phyloP scores from a whole-genome alignment of 2,329 filamentous ascomycete species.

The Fusarium sp. region DNA sequence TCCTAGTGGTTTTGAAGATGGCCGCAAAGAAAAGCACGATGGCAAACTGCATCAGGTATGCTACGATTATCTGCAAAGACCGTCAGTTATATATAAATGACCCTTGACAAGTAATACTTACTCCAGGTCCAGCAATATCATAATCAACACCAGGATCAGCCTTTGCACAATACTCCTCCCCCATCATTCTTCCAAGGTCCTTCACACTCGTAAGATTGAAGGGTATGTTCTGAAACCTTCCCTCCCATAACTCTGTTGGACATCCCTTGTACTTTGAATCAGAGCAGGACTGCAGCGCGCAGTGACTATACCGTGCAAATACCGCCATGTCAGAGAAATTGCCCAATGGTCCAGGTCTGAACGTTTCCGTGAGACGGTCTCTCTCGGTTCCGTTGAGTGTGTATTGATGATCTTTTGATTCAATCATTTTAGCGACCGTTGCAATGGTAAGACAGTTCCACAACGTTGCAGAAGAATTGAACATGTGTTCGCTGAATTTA shows the following conservation, averaged over 20 bases:
- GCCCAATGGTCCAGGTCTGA: rapidly evolving
- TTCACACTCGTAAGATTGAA: not conserved
- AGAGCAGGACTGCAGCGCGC: not conserved
- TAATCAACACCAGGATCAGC: slow-evolving; percentile 2
- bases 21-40: not conserved
- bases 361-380: rapidly evolving
- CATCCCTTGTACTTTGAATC: not conserved
- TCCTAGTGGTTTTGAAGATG: not conserved
- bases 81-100: not conserved
- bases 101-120: not conserved
- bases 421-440: not conserved
- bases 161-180: not conserved
- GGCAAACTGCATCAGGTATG: not conserved
- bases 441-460: slow-evolving; percentile 25
- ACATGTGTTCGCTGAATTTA: not conserved
- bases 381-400: not conserved
- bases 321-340: rapidly evolving
- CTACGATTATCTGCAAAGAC: not conserved
- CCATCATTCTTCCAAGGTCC: not conserved
- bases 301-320: not conserved
- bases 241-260: not conserved
- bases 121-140: slow-evolving; percentile 27
- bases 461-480: slow-evolving; percentile 6
- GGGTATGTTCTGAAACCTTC: not conserved
- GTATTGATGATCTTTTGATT: not conserved